phyloP scores from a whole-genome alignment of 257 asterid genomes.

The Nicotiana attenuata region DNA sequence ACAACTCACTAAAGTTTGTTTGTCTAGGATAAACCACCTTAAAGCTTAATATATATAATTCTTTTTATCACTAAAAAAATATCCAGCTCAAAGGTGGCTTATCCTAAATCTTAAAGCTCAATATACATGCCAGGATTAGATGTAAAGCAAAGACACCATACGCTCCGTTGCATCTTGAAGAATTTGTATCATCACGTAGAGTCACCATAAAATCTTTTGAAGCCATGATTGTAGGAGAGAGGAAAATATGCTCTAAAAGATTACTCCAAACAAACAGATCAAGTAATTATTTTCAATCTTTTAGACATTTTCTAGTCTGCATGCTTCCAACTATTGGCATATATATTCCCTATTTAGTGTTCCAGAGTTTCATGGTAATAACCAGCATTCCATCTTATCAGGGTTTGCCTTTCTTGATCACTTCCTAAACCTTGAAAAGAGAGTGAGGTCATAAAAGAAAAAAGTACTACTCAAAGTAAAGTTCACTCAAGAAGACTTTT shows the following conservation, averaged over 20 bases:
- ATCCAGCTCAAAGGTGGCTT: neutral
- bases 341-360: neutral
- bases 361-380: neutral
- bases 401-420: neutral
- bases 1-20: neutral
- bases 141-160: neutral
- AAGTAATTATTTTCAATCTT: neutral
- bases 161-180: neutral
- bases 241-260: neutral
- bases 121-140: neutral
- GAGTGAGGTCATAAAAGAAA: neutral
- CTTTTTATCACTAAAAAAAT: neutral
- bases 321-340: neutral
- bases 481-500: neutral
- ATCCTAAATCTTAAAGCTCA: neutral
- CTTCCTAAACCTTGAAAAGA: neutral
- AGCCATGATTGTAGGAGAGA: neutral
- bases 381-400: neutral
- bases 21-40: neutral
- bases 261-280: neutral
- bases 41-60: neutral
- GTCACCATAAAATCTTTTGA: neutral
- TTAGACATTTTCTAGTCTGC: neutral
- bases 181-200: neutral
- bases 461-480: neutral